These are phyloP conservation scores for Lactifluus volemus DNA, from an alignment of 768 basidiomycete genomes.

Conservation along the genomic window DNA sequence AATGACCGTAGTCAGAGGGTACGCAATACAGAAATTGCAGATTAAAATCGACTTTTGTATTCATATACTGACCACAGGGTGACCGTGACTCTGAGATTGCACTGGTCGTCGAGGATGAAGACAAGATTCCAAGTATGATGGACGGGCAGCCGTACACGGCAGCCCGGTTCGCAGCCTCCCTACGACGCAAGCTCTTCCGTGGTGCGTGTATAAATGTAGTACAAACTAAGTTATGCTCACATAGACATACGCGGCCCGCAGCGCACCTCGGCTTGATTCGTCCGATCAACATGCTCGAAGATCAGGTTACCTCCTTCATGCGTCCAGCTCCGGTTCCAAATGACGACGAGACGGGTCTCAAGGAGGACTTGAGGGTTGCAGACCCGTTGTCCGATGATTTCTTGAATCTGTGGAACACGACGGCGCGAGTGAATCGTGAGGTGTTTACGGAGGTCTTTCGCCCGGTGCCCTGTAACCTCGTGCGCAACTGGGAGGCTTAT, in stretches of 20 bases:
- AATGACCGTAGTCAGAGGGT: conserved; percentile 83
- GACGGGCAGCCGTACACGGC: conserved; percentile 66
- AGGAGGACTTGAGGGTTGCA: conserved; percentile 58
- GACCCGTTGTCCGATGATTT: conserved; percentile 70
- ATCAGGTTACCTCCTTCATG: conserved; percentile 54
- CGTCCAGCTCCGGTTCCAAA: conserved; percentile 66
- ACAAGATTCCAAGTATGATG: conserved; percentile 70
- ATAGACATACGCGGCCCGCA: conserved; percentile 23
- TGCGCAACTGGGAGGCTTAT: conserved; percentile 71
- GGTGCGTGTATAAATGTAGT: conserved; percentile 36
- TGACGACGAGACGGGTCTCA: conserved; percentile 49
- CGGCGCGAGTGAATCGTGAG: conserved; percentile 73
- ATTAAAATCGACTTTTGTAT: neutral
- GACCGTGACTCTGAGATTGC: conserved; percentile 95
- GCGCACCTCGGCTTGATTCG: conserved; percentile 83
- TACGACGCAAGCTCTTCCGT: conserved; percentile 76
- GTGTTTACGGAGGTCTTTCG: conserved; percentile 83
- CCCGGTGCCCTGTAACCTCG: conserved; percentile 74
- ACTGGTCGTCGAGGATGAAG: conserved; percentile 82
- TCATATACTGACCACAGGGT: conserved; percentile 38
- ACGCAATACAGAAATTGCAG: neutral
- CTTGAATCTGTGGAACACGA: conserved; percentile 51
- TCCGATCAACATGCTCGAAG: conserved; percentile 52
- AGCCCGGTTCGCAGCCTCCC: conserved; percentile 70
- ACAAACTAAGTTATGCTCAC: neutral